Conservation (phyloP, 169 alveolate species). For the Eimeria praecox region DNA sequence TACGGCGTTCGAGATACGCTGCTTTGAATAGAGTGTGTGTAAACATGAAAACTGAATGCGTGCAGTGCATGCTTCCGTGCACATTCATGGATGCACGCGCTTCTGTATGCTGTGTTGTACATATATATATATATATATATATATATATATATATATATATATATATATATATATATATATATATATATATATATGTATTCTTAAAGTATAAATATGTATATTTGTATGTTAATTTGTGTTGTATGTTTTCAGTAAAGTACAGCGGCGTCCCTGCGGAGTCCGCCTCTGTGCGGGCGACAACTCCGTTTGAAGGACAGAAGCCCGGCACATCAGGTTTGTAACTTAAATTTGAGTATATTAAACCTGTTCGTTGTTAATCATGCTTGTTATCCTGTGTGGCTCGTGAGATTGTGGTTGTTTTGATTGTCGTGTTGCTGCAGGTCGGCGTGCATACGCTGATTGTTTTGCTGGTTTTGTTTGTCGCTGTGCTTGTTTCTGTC, state of each 20-base stretch:
- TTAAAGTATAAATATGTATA: neutral
- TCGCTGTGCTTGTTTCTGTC: neutral
- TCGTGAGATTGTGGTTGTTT: too few relatives aligned
- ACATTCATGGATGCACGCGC: too few relatives aligned
- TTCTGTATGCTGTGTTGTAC: too few relatives aligned
- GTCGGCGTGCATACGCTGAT: too few relatives aligned
- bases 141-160: too few relatives aligned
- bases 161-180: too few relatives aligned
- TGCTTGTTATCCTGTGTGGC: neutral
- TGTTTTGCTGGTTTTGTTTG: neutral
- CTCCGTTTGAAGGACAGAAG: slow-evolving; percentile 82
- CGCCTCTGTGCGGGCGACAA: slow-evolving; percentile 74
- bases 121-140: too few relatives aligned
- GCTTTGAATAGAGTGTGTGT: neutral
- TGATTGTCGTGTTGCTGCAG: too few relatives aligned
- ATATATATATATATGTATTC: neutral
- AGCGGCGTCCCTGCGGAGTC: slow-evolving; percentile 49
- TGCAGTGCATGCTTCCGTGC: neutral
- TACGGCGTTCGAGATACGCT: too few relatives aligned
- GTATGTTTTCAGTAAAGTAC: slow-evolving; percentile 29
- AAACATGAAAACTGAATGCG: too few relatives aligned
- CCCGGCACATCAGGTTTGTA: slow-evolving; percentile 83
- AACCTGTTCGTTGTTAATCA: neutral
- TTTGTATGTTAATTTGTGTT: neutral
- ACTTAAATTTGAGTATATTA: neutral